Evolutionary conservation across 2,329 filamentous ascomycete genomes (phyloP), one percentile per base, ranked within the genome.

Genomic region (Orbilia quercus): DNA sequence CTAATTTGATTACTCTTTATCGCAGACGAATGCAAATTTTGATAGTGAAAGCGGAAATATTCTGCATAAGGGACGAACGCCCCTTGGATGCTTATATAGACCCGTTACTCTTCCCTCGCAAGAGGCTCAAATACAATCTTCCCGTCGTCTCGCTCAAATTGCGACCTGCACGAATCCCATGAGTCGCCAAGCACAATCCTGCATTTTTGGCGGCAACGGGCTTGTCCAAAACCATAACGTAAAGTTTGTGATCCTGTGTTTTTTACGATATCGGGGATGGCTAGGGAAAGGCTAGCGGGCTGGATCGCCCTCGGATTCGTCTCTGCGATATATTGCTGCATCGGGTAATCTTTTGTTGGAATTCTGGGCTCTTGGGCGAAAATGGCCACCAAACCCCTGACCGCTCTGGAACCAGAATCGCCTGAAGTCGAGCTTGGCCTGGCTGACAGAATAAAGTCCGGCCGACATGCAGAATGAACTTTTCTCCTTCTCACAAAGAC

Each of bases 71-170:
- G 23, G 14, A 25, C 36, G 28, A 38, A 48, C 16, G 44, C 25
- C 60, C 60, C 55, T 50, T 50, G 20, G 25, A 44, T 57, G 50
- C 47, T 67, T 67, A 67, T 67, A 67, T 67, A 67, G 50, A 28
- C 28, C 22, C 7, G 14, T 16, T 16, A 23, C 53, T 34, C 22
- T 23, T 45, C 20, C 14, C 20, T 31, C 14, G 1, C 20, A 50
- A 25, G 20, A 45, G 6, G 22, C 28, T 31, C 42, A 53, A 42
- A 22, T n/a, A n/a, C n/a, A n/a, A 65, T 36, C 36, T 57, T 51
- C 40, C 45, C 25, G 7, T 42, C 20, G 9, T n/a, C 22, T 47
- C 25, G 20, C 23, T 20, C 3, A 20, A 2, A 7, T 6, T 59
- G 20, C 11, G 16, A 23, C 16, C 22, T 45, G 23, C 55, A 28